Conservation (phyloP, 2,329 filamentous ascomycete species). For the Monilinia vaccinii-corymbosi region DNA sequence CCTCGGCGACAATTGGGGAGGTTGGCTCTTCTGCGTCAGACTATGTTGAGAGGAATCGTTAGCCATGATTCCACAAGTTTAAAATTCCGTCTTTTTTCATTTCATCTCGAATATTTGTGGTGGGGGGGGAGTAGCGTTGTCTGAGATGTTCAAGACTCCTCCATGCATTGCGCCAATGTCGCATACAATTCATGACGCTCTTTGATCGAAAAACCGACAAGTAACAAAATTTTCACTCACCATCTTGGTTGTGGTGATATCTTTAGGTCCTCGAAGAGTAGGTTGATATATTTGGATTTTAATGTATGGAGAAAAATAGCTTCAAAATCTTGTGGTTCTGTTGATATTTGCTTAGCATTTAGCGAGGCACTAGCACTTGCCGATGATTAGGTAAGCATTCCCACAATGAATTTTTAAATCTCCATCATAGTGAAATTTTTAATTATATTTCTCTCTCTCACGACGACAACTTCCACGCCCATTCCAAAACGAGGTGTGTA, state of each 20-base stretch:
- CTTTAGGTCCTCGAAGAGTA: conserved; percentile 29
- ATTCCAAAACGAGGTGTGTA: conserved; percentile 28
- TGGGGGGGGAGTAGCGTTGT: background rate
- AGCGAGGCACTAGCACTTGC: conserved; percentile 4
- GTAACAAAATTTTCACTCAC: conserved; percentile 4
- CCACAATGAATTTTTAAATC: conserved; percentile 9
- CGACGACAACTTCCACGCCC: conserved; percentile 3
- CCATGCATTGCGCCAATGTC: background rate
- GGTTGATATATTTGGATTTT: conserved; percentile 13
- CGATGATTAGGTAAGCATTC: conserved; percentile 10
- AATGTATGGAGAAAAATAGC: conserved; percentile 10
- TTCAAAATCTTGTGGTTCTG: conserved; percentile 7
- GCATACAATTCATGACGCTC: background rate
- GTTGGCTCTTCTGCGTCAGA: conserved; percentile 99
- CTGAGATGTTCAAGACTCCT: background rate
- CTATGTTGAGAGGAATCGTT: conserved; percentile 37
- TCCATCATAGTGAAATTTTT: background rate
- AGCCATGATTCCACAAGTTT: background rate
- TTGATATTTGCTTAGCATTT: conserved; percentile 3
- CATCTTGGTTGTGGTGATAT: conserved; percentile 20
- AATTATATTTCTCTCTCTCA: background rate
- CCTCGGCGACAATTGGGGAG: conserved; percentile 73
- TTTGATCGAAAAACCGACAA: background rate
- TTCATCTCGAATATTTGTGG: background rate
- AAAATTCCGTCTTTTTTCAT: conserved; percentile 6